Base-by-base conservation (phyloP, 768 basidiomycete genomes). In the Phylloporus rhodoxanthus region DNA sequence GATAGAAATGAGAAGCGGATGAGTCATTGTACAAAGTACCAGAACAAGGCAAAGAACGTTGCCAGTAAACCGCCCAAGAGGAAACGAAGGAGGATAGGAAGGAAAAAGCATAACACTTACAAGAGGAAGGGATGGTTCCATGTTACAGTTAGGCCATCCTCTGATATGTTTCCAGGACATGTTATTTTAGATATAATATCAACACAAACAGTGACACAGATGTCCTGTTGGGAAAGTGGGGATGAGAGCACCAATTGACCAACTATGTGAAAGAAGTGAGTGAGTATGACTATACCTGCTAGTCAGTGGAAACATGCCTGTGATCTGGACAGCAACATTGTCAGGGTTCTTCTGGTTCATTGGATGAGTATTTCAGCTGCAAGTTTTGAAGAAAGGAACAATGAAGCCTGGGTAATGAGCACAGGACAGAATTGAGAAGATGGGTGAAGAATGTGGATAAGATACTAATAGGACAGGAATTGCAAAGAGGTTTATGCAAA, bases 51-150 rank as follows among this genome's bases (percentile, higher is more conserved):
- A n/a, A n/a, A n/a, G n/a, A n/a, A n/a, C n/a, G n/a, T n/a, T n/a
- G n/a, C n/a, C n/a, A n/a, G n/a, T n/a, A n/a, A n/a, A n/a, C n/a
- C n/a, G n/a, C n/a, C n/a, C n/a, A n/a, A n/a, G n/a, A n/a, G n/a
- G n/a, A n/a, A n/a, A n/a, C n/a, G n/a, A n/a, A n/a, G n/a, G n/a
- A n/a, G n/a, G n/a, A n/a, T n/a, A n/a, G n/a, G n/a, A n/a, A n/a
- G n/a, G n/a, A n/a, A n/a, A n/a, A n/a, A n/a, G n/a, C n/a, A n/a
- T n/a, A 4, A 14, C 14, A n/a, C 45, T 25, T 36, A 45, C 44
- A 47, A 47, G 4, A 47, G 37, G 10, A 47, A 47, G 1, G 45
- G 45, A 28, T 47, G 45, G 11, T 39, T 47, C 45, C 45, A 47
- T 19, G 36, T 47, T 29, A 39, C 26, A 14, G 36, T 14, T 13